Evolutionary conservation across 805 yeast genomes (phyloP).

Genomic region (Sugiyamaella qingdaonensis): DNA sequence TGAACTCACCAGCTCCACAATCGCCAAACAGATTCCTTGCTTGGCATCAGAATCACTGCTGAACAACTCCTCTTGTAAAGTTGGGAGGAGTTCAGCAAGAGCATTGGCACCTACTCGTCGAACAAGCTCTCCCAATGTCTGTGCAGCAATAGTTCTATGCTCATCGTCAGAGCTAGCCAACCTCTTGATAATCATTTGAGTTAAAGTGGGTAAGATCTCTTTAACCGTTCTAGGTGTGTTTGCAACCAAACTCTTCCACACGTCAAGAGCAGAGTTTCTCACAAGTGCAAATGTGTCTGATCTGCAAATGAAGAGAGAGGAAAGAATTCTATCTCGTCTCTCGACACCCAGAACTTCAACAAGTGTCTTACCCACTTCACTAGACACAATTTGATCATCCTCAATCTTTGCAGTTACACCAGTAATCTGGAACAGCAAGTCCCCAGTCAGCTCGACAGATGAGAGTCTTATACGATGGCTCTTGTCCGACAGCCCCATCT

Average conservation of each 20-base stretch:
- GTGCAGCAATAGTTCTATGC: constrained; percentile 85
- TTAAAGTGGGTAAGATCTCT: constrained; percentile 82
- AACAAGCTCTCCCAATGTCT: constrained; percentile 89
- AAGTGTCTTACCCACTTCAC: constrained; percentile 57
- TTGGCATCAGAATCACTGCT: constrained; percentile 73
- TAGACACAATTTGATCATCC: constrained; percentile 36
- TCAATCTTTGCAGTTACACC: constrained; percentile 59
- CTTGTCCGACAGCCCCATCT: constrained; percentile 76
- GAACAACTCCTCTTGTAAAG: constrained; percentile 61
- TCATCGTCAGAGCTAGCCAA: constrained; percentile 77
- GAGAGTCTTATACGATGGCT: constrained; percentile 86
- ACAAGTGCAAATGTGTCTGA: constrained; percentile 86
- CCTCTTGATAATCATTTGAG: constrained; percentile 71
- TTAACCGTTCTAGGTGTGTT: constrained; percentile 93
- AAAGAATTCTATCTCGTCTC: constrained; percentile 79
- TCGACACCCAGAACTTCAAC: constrained; percentile 78
- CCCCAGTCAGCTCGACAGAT: constrained; percentile 94
- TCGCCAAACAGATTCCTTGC: constrained; percentile 95
- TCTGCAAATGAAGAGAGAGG: constrained; percentile 89
- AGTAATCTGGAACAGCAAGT: constrained; percentile 85
- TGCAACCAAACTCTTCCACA: constrained; percentile 95
- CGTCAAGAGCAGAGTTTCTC: constrained; percentile 83
- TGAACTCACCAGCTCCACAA: constrained; percentile 77
- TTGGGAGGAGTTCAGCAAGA: constrained; percentile 77
- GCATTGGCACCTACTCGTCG: constrained; percentile 91